Percentiles rank a stretch among this genome's conserved stretches.
These are phyloP conservation scores for Parachlorella kessleri DNA, from an alignment of 139 green algal genomes.

Conservation along the genomic window DNA sequence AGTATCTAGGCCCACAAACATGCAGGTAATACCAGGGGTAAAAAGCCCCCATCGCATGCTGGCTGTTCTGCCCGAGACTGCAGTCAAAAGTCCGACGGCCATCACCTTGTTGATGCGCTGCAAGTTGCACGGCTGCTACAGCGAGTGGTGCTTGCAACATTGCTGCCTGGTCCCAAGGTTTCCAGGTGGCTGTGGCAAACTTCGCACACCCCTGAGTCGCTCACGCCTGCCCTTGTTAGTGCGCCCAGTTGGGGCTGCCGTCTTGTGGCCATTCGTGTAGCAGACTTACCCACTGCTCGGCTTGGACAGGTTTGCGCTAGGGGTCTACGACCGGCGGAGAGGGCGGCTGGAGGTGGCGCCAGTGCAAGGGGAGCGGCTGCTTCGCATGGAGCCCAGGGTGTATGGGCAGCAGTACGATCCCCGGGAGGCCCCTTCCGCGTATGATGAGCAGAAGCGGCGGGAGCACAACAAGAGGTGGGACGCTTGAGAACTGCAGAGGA, in stretches of 20 bases:
- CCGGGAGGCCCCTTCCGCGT: neutral
- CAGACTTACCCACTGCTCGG: too few relatives aligned
- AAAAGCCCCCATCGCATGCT: neutral
- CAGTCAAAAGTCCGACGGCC: slow-evolving; percentile 37
- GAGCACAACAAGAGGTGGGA: slow-evolving; percentile 33
- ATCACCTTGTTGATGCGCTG: slow-evolving; percentile 7
- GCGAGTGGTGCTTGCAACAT: neutral
- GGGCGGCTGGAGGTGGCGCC: slow-evolving; percentile 26
- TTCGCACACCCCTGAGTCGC: neutral
- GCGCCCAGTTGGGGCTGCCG: neutral
- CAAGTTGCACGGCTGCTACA: slow-evolving; percentile 36
- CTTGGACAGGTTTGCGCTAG: slow-evolving; percentile 41
- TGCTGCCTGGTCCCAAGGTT: too few relatives aligned
- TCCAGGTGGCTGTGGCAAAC: neutral
- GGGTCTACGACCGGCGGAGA: slow-evolving; percentile 16
- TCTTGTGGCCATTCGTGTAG: too few relatives aligned
- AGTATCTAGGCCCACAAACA: slow-evolving; percentile 18
- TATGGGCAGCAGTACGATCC: slow-evolving; percentile 20
- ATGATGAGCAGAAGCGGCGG: neutral
- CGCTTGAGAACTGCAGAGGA: too few relatives aligned
- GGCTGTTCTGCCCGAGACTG: neutral
- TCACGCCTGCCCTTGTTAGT: neutral
- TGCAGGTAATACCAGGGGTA: slow-evolving; percentile 23
- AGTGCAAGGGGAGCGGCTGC: slow-evolving; percentile 20
- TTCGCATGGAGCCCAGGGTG: slow-evolving; percentile 45